A percentile compares a stretch with the other conserved stretches of the same genome.
Evolutionary conservation across 371 early-diverging fungal species (phyloP).

Genomic region (Dichotomocladium elegans): DNA sequence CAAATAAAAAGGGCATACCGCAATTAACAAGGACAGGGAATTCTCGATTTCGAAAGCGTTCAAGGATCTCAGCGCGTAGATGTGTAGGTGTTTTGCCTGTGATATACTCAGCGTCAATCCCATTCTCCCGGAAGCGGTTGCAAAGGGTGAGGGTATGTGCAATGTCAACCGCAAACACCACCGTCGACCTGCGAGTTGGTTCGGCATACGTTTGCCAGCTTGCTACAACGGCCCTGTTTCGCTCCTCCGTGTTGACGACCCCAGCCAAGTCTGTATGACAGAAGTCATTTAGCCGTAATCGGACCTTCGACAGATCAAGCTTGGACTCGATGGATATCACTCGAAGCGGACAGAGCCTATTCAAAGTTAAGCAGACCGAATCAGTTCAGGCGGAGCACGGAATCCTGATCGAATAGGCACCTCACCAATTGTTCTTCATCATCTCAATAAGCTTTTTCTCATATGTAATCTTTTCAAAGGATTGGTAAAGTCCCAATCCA

Average conservation of each 20-base stretch:
- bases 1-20: constrained; percentile 31
- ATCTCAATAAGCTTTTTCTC: constrained; percentile 73
- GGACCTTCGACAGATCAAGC: constrained; percentile 52
- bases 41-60: constrained; percentile 57
- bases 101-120: constrained; percentile 60
- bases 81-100: constrained; percentile 55
- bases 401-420: no score
- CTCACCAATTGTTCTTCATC: constrained; percentile 81
- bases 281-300: constrained; percentile 61
- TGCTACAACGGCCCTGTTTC: constrained; percentile 69
- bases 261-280: constrained; percentile 46
- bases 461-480: constrained; percentile 80
- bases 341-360: constrained; percentile 60
- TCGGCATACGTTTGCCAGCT: constrained; percentile 58
- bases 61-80: constrained; percentile 54
- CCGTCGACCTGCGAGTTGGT: constrained; percentile 53
- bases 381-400: no score
- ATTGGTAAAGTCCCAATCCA: constrained; percentile 58
- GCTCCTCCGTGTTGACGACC: constrained; percentile 57
- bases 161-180: constrained; percentile 89
- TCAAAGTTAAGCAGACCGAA: no score
- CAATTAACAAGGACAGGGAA: constrained; percentile 89
- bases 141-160: constrained; percentile 64
- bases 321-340: constrained; percentile 66
- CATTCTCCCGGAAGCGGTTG: constrained; percentile 53